Percentiles rank a stretch among this genome's conserved stretches.
These are phyloP conservation scores for Filosporella fistucella DNA, from an alignment of 495 filamentous ascomycete species.

Conservation along the genomic window DNA sequence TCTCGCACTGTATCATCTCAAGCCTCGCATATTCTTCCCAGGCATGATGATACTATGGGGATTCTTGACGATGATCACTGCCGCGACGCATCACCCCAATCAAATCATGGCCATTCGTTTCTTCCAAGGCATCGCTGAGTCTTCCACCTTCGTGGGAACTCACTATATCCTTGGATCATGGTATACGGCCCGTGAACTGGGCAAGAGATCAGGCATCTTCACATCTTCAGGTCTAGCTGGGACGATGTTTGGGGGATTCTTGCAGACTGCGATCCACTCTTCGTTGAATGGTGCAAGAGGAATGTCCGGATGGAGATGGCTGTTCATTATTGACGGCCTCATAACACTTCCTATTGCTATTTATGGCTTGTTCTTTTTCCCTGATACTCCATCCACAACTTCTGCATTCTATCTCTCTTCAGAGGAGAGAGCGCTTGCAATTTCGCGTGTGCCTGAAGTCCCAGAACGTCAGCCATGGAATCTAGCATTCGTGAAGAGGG, in stretches of 20 bases:
- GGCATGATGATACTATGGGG: slow-evolving; percentile 59
- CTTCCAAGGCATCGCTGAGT: slow-evolving; percentile 60
- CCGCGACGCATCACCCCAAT: slow-evolving; percentile 39
- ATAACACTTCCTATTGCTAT: slow-evolving; percentile 52
- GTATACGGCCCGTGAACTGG: slow-evolving; percentile 62
- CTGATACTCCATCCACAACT: slow-evolving; percentile 53
- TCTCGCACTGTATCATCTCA: slow-evolving; percentile 53
- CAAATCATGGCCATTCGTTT: slow-evolving; percentile 66
- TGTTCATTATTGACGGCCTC: slow-evolving; percentile 50
- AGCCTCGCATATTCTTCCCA: slow-evolving; percentile 57
- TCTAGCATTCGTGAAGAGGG: slow-evolving; percentile 31
- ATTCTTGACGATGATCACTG: slow-evolving; percentile 54
- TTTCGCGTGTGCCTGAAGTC: slow-evolving; percentile 32
- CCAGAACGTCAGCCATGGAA: slow-evolving; percentile 31
- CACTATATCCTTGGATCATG: slow-evolving; percentile 64
- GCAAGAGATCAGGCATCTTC: slow-evolving; percentile 55
- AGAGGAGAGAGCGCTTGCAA: slow-evolving; percentile 40
- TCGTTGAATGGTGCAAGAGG: slow-evolving; percentile 45
- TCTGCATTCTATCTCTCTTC: slow-evolving; percentile 44
- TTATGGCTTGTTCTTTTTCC: slow-evolving; percentile 55
- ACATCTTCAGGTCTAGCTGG: slow-evolving; percentile 48
- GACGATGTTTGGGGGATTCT: slow-evolving; percentile 43
- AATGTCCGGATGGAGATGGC: slow-evolving; percentile 60
- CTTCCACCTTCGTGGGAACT: slow-evolving; percentile 56
- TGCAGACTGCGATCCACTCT: slow-evolving; percentile 54